Base-by-base conservation (phyloP, 192 early-diverging fungal species). In the Backusella australiensis region DNA sequence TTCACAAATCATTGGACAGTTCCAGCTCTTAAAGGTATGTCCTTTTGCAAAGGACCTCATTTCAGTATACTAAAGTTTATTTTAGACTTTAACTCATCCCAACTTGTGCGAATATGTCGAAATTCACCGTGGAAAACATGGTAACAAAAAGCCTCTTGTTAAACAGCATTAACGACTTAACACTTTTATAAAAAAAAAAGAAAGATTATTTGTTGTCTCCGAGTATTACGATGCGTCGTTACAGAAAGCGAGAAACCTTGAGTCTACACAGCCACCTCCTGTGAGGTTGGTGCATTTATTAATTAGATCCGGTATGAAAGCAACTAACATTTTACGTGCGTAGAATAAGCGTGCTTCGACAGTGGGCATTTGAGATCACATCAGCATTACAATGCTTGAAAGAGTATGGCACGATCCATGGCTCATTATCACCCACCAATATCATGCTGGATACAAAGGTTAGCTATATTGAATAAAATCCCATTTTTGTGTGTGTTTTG, bases 91-190 rank as follows among this genome's bases (percentile, higher is more conserved):
- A 14, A 75, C 52, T 34, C 86, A 90, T 74, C 87, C 89, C n/a
- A 85, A 85, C 49, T 52, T 91, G n/a, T 90, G 90, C 75, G 84
- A 86, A 71, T 90, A 91, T 78, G 75, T 90, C 52, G 90, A 91
- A 69, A 87, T 89, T 70, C 75, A 86, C 34, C 89, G 88, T 73
- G 90, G 89, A 67, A 89, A 90, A 67, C 82, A 89, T 73, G 88
- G 89, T 88, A 82, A 44, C n/a, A 44, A 59, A 32, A 32, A 32
- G 32, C 12, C 1, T 14, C 32, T 32, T 32, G 32, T 3, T 32
- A 32, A 32, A 53, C 4, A 29, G 15, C 19, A 69, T 49, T 35
- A 15, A 4, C 11, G 41, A 9, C 6, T 19, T 12, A 21, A 29
- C 53, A 34, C 5, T 19, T 65, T 17, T 32, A 32, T 32, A 21